phyloP scores from a whole-genome alignment of 2,329 filamentous ascomycete species.

The Penicillium frequentans region DNA sequence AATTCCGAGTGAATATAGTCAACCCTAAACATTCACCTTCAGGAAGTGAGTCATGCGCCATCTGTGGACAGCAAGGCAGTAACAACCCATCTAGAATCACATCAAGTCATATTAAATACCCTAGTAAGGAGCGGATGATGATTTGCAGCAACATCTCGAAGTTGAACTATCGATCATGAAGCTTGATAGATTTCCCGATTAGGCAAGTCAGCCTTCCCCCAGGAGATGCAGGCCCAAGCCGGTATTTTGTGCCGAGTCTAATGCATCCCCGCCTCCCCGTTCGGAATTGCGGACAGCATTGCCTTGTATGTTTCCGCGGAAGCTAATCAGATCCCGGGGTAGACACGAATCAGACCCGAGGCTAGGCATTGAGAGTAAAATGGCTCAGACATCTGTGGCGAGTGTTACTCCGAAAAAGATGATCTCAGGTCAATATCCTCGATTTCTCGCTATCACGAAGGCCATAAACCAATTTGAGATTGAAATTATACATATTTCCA shows the following conservation, averaged over 20 bases:
- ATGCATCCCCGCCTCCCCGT: background rate
- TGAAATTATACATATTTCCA: background rate
- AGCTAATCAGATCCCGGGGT: background rate
- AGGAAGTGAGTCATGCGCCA: background rate
- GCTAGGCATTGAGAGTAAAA: background rate
- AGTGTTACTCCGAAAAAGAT: background rate
- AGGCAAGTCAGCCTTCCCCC: background rate
- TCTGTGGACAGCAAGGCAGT: background rate
- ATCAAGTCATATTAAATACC: background rate
- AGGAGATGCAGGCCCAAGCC: background rate
- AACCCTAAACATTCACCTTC: background rate
- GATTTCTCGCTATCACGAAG: background rate
- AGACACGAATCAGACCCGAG: background rate
- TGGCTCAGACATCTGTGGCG: background rate
- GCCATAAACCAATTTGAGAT: no score
- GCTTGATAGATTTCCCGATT: background rate
- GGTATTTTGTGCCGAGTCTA: background rate
- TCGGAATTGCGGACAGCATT: background rate
- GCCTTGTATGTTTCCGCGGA: background rate
- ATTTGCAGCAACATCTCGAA: background rate
- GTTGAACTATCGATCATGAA: background rate
- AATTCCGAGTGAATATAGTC: background rate
- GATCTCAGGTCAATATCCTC: background rate
- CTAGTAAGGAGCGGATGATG: background rate
- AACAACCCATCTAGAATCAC: no score